Evolutionary conservation across 2,329 filamentous ascomycete genomes (phyloP).

Genomic region (Aspergillus uvarum): DNA sequence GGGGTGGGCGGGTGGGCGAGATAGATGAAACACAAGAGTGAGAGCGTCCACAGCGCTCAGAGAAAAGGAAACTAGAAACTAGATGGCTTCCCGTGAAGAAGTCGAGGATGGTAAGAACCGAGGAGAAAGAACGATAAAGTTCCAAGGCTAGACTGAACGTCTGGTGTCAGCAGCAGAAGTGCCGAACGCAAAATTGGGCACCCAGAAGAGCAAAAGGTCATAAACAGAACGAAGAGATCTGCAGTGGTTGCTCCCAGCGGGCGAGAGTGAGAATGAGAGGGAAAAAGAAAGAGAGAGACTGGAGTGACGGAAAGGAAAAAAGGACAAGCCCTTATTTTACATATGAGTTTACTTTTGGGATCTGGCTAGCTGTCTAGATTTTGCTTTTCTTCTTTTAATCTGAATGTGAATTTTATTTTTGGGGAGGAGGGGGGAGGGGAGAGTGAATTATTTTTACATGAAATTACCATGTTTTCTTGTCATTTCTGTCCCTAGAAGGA

Average conservation of each 20-base stretch:
- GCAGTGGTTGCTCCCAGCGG: slow-evolving; percentile 7
- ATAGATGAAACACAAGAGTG: not conserved
- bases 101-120: not conserved
- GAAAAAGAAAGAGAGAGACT: not conserved
- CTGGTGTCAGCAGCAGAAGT: not conserved
- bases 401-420: slow-evolving; percentile 2
- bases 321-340: slow-evolving; percentile 5
- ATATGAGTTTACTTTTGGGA: not conserved
- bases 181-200: slow-evolving; percentile 5
- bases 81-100: not conserved
- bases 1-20: not conserved
- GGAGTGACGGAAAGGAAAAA: slow-evolving; percentile 1
- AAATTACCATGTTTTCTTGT: not conserved
- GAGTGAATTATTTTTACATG: not conserved
- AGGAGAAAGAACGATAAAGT: not conserved
- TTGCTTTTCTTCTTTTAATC: not conserved
- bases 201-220: slow-evolving; percentile 10
- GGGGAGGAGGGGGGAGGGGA: not conserved
- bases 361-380: slow-evolving; percentile 1
- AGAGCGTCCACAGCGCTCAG: slow-evolving; percentile 2
- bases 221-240: slow-evolving; percentile 23
- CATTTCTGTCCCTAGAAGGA: not conserved
- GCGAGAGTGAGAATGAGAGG: not conserved
- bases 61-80: not conserved
- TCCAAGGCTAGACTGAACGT: not conserved